phyloP scores from a whole-genome alignment of 2,329 filamentous ascomycete species.

The Curvularia eragrostidis region DNA sequence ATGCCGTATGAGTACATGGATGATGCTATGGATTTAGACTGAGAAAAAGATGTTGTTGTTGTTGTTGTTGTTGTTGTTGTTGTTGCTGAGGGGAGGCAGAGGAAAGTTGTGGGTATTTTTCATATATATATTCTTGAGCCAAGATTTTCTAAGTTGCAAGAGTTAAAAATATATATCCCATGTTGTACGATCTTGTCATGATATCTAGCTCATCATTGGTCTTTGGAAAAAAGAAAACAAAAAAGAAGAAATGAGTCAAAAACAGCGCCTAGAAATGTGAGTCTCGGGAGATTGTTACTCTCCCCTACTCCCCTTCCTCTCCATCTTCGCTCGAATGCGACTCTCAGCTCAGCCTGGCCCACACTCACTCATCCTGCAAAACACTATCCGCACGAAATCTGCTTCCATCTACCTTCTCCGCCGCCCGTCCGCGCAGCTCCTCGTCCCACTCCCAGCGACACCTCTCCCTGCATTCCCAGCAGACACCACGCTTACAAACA shows the following conservation, averaged over 20 bases:
- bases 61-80: too few relatives aligned
- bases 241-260: background rate
- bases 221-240: background rate
- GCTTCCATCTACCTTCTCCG: constrained; percentile 21
- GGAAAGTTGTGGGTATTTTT: background rate
- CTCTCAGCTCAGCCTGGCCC: background rate
- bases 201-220: background rate
- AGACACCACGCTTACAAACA: constrained; percentile 42
- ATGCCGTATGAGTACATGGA: constrained; percentile 44
- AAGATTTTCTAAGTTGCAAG: too few relatives aligned
- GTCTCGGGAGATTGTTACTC: background rate
- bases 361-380: constrained; percentile 20
- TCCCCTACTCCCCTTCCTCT: too few relatives aligned
- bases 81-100: too few relatives aligned
- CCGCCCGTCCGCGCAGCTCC: background rate
- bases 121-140: too few relatives aligned
- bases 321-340: too few relatives aligned
- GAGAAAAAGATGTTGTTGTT: background rate
- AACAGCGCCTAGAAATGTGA: background rate
- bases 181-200: background rate
- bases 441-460: constrained; percentile 38
- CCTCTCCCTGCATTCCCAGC: constrained; percentile 45
- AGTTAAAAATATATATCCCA: too few relatives aligned
- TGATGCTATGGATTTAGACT: constrained; percentile 48
- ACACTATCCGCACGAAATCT: constrained; percentile 43